These are phyloP conservation scores for Pseudotsuga menziesii DNA, from an alignment of 75 land plant species.

Conservation along the genomic window DNA sequence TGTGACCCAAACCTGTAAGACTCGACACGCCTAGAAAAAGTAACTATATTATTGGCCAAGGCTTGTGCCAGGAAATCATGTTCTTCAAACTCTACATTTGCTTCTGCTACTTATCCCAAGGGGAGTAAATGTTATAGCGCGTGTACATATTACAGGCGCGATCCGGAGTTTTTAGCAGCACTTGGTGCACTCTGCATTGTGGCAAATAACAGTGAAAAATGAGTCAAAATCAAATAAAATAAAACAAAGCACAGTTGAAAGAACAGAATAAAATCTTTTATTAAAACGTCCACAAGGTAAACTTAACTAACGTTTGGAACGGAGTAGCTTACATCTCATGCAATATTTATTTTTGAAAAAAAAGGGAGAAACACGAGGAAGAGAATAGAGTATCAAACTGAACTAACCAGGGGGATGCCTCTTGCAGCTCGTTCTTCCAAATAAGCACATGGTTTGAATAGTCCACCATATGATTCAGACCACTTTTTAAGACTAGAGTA, in stretches of 20 bases:
- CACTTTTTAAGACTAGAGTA: conserved; percentile 65
- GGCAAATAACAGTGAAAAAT: background rate
- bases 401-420: conserved; percentile 76
- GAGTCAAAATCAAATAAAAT: background rate
- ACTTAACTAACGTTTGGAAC: no score
- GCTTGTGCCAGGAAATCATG: background rate
- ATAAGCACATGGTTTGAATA: conserved; percentile 77
- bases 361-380: background rate
- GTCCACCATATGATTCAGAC: conserved; percentile 63
- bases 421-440: conserved; percentile 79
- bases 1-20: background rate
- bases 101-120: background rate
- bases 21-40: background rate
- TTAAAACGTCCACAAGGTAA: no score
- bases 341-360: no score
- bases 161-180: conserved; percentile 7
- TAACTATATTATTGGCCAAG: background rate
- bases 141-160: conserved; percentile 5
- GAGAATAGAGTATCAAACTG: background rate
- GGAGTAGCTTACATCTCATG: no score
- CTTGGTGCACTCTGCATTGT: conserved; percentile 27
- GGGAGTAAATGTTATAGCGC: background rate
- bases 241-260: no score
- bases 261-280: no score
- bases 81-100: background rate